Conservation (phyloP, 2,329 filamentous ascomycete genomes). For the Neonectria punicea region DNA sequence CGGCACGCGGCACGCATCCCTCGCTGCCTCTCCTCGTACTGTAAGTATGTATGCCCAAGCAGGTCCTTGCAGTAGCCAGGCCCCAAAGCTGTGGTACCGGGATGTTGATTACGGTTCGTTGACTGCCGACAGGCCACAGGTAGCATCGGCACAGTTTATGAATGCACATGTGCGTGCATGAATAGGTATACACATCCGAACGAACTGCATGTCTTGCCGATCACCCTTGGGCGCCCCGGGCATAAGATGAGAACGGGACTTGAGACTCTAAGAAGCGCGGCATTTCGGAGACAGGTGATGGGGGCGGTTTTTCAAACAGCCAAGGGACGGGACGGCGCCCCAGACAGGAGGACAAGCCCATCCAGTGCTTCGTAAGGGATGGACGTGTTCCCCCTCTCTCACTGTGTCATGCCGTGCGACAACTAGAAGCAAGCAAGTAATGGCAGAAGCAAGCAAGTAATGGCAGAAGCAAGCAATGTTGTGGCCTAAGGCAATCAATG, state of each 20-base stretch:
- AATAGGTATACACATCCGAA: background rate
- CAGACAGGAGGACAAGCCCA: background rate
- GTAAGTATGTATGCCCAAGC: background rate
- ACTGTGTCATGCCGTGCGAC: background rate
- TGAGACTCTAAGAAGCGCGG: background rate
- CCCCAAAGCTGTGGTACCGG: background rate
- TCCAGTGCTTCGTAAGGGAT: background rate
- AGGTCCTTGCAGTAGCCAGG: background rate
- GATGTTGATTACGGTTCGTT: background rate
- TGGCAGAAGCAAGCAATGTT: background rate
- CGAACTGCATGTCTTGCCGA: slow-evolving; percentile 10
- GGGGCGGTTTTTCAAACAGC: background rate
- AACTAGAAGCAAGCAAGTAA: background rate
- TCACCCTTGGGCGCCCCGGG: background rate
- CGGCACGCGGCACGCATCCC: background rate
- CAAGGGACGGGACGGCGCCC: background rate
- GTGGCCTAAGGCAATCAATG: background rate
- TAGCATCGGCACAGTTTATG: background rate
- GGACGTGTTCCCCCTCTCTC: background rate
- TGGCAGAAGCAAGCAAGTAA: background rate
- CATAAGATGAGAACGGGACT: background rate
- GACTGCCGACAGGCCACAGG: background rate
- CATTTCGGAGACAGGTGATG: background rate
- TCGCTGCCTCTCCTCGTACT: background rate
- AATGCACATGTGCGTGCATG: background rate